A percentile compares a stretch with the other conserved stretches of the same genome.
These are phyloP conservation scores for Ganoderma sinense DNA, from an alignment of 1,284 basidiomycete genomes.

Conservation along the genomic window DNA sequence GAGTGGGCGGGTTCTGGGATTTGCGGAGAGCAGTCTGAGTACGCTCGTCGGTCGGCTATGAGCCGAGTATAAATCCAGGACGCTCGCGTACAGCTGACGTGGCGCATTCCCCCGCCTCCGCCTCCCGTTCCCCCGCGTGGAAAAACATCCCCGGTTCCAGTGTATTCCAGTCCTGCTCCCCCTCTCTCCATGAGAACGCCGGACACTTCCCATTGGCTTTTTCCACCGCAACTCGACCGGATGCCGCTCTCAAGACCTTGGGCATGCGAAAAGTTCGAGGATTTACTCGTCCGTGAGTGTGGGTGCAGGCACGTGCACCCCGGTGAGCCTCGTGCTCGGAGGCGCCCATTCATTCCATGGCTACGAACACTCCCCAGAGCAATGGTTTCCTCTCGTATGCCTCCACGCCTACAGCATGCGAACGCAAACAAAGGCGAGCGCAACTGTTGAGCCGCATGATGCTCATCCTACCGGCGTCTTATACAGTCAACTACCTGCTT, in stretches of 20 bases:
- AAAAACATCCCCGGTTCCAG: constrained; percentile 13
- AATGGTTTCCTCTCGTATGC: neutral
- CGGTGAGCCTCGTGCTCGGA: neutral
- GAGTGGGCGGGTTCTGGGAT: constrained; percentile 13
- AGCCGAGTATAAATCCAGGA: constrained; percentile 25
- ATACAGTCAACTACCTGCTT: neutral
- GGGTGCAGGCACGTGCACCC: neutral
- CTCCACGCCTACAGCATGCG: neutral
- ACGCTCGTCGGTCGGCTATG: constrained; percentile 25
- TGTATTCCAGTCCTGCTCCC: neutral
- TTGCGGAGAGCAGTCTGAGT: constrained; percentile 18
- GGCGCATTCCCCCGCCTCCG: constrained; percentile 24
- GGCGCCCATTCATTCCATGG: constrained; percentile 4
- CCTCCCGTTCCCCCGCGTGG: constrained; percentile 23
- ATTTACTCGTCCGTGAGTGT: constrained; percentile 5
- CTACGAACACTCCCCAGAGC: neutral
- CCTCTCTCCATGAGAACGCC: constrained; percentile 13
- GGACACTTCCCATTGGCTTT: neutral
- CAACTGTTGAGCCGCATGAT: neutral
- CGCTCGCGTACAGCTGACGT: constrained; percentile 29
- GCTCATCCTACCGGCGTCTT: neutral
- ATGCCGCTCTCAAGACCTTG: neutral
- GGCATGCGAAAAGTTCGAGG: neutral
- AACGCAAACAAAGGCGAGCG: neutral
- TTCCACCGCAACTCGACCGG: neutral